These are phyloP conservation scores for Leccinum subgranulosum DNA, from an alignment of 768 basidiomycete species.

Conservation along the genomic window DNA sequence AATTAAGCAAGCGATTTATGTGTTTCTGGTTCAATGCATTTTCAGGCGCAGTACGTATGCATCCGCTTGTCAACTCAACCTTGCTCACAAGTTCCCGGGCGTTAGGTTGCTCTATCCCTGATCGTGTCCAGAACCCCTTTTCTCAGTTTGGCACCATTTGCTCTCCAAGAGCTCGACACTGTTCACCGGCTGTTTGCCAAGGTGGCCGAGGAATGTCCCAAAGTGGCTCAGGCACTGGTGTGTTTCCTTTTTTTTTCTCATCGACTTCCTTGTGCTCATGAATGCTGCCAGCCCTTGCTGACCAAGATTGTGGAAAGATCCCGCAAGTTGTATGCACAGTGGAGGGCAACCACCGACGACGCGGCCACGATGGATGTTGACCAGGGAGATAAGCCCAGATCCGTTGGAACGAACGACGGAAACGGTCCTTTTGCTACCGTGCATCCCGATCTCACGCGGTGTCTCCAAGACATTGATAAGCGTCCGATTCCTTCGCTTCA, in stretches of 20 bases:
- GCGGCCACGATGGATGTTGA: conserved; percentile 28
- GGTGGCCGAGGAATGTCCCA: conserved; percentile 56
- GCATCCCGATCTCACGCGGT: conserved; percentile 25
- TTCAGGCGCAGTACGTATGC: conserved; percentile 59
- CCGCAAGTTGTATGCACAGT: conserved; percentile 42
- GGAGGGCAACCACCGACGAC: conserved; percentile 27
- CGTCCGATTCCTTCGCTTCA: conserved; percentile 19
- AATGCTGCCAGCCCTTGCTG: conserved; percentile 44
- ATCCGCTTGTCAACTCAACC: background rate
- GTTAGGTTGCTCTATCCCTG: conserved; percentile 60
- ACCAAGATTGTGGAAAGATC: conserved; percentile 55
- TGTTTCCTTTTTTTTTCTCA: conserved; percentile 17
- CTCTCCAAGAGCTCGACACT: conserved; percentile 58
- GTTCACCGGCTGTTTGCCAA: conserved; percentile 55
- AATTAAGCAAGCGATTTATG: conserved; percentile 61
- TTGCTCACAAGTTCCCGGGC: conserved; percentile 1
- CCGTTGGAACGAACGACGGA: background rate
- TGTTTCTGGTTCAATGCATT: conserved; percentile 76
- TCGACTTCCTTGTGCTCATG: conserved; percentile 7
- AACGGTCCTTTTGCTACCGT: conserved; percentile 18
- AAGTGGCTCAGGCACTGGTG: conserved; percentile 58
- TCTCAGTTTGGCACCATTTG: conserved; percentile 54
- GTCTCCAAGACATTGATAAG: conserved; percentile 24
- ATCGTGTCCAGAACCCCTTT: conserved; percentile 62
- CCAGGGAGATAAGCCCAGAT: conserved; percentile 2